Evolutionary conservation across 108 stramenopile genomes (phyloP).

Genomic region (Nitzschia inconspicua): DNA sequence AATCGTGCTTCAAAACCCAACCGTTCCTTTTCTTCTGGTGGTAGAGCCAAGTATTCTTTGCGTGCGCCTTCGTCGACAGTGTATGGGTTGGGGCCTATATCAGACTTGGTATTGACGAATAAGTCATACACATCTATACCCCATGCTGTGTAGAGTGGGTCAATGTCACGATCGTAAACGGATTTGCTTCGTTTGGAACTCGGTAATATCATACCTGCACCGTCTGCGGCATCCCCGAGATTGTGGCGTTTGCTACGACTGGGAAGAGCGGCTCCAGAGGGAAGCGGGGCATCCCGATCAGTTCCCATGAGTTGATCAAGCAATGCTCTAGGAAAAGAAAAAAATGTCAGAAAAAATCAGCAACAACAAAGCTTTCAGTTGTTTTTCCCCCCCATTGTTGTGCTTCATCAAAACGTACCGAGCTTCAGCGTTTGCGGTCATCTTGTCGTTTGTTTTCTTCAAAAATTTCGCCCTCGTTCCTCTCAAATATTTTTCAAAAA

Average conservation of each 20-base stretch:
- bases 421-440: constrained; percentile 35
- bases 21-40: constrained; percentile 72
- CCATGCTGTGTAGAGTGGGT: constrained; percentile 88
- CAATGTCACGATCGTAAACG: constrained; percentile 79
- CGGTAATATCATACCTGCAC: constrained; percentile 31
- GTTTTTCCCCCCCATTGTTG: too few species aligned
- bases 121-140: constrained; percentile 85
- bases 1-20: constrained; percentile 73
- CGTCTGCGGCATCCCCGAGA: constrained; percentile 15
- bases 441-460: too few species aligned
- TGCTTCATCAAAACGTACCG: too few species aligned
- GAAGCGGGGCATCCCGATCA: constrained; percentile 77
- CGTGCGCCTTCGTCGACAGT: constrained; percentile 64
- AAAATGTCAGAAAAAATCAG: too few species aligned
- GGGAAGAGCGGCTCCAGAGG: constrained; percentile 47
- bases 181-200: constrained; percentile 47
- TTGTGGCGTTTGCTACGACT: constrained; percentile 17
- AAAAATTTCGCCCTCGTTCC: too few species aligned
- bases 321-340: constrained; percentile 68
- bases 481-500: too few species aligned
- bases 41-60: constrained; percentile 56
- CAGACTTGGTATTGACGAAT: constrained; percentile 87
- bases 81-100: constrained; percentile 72
- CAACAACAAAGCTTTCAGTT: too few species aligned
- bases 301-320: constrained; percentile 87